These are phyloP conservation scores for Irpex rosettiformis DNA, from an alignment of 1,284 basidiomycete species.

Conservation along the genomic window DNA sequence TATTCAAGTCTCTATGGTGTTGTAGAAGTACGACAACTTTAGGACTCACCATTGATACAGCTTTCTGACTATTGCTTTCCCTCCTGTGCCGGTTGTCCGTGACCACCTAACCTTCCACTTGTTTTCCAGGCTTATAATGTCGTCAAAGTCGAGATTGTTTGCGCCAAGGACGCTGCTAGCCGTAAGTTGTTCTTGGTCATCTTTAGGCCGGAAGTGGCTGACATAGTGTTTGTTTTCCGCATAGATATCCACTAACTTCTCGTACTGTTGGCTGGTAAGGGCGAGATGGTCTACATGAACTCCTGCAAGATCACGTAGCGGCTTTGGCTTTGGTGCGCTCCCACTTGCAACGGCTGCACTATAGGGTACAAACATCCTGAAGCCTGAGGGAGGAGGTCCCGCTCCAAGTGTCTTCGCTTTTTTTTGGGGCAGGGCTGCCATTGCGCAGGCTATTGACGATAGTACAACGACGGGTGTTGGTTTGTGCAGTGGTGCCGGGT, in stretches of 20 bases:
- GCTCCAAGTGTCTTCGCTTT: not conserved
- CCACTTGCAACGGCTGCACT: not conserved
- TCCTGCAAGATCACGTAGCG: not conserved
- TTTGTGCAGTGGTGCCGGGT: too few species aligned
- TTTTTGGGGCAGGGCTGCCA: not conserved
- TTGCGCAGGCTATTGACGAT: too few species aligned
- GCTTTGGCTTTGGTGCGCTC: not conserved
- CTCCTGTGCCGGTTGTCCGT: not conserved
- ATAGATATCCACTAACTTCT: not conserved
- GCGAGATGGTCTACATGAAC: not conserved
- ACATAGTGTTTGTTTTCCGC: not conserved
- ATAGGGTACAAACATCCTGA: conserved; percentile 4
- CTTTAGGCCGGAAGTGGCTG: not conserved
- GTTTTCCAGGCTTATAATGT: not conserved
- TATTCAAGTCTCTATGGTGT: not conserved
- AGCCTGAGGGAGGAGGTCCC: not conserved
- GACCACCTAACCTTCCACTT: conserved; percentile 8
- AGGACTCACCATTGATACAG: conserved; percentile 9
- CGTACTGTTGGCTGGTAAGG: not conserved
- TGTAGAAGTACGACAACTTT: not conserved
- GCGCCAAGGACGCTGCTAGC: not conserved
- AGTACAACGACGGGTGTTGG: too few species aligned
- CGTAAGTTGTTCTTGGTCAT: conserved; percentile 2
- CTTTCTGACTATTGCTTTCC: not conserved
- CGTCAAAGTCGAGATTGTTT: not conserved